These are phyloP conservation scores for Nematodospora anomalae DNA, from an alignment of 1,139 yeast genomes.

Conservation along the genomic window DNA sequence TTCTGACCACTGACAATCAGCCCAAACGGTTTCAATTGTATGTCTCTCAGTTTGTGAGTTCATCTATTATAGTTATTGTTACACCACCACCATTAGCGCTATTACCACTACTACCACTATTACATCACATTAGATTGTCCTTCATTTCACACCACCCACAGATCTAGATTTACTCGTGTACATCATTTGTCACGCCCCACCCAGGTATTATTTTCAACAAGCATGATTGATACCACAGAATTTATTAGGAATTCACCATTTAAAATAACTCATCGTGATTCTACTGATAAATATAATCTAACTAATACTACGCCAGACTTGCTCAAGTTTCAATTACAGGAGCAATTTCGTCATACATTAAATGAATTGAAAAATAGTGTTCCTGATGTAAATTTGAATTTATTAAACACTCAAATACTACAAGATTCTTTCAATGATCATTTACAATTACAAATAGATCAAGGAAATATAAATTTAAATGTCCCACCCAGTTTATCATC, in stretches of 20 bases:
- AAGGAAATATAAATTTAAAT: constrained; percentile 26
- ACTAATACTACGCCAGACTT: constrained; percentile 44
- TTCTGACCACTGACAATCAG: no score
- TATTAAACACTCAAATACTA: constrained; percentile 25
- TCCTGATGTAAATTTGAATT: constrained; percentile 17
- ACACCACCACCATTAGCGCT: no score
- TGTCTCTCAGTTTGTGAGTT: no score
- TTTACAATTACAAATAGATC: constrained; percentile 36
- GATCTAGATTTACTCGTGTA: no score
- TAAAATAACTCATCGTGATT: constrained; percentile 31
- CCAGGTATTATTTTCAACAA: no score
- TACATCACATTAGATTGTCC: no score
- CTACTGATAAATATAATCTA: constrained; percentile 26
- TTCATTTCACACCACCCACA: no score
- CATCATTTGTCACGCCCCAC: no score
- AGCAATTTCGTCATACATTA: constrained; percentile 35
- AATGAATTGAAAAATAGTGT: constrained; percentile 21
- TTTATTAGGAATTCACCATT: constrained; percentile 42
- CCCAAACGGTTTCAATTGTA: no score
- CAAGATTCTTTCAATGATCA: constrained; percentile 39
- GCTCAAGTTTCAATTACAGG: constrained; percentile 47
- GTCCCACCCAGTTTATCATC: constrained; percentile 21
- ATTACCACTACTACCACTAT: no score
- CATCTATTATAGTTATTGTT: no score
- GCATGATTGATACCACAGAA: constrained; percentile 36